These are phyloP conservation scores for Dentipellis sp. DNA, from an alignment of 768 basidiomycete genomes.

Conservation along the genomic window DNA sequence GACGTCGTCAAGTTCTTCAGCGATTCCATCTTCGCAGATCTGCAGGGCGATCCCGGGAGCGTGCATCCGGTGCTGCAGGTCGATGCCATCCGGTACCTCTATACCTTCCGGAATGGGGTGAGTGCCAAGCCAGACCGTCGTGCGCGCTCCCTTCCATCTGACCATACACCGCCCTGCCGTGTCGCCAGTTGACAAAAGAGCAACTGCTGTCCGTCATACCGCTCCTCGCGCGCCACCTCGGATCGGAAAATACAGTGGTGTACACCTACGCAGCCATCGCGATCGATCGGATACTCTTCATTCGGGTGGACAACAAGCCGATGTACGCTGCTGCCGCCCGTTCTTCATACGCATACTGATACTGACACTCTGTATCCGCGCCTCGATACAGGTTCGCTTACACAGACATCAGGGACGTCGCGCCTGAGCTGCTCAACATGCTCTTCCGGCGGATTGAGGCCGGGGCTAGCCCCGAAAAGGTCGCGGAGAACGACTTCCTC, in stretches of 20 bases:
- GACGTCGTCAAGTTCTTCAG: constrained; percentile 96
- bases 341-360: neutral
- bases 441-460: constrained; percentile 74
- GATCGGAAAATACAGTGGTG: constrained; percentile 80
- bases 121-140: constrained; percentile 6
- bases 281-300: constrained; percentile 91
- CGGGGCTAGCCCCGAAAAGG: constrained; percentile 77
- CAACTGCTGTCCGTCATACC: constrained; percentile 91
- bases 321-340: constrained; percentile 18
- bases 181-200: constrained; percentile 72
- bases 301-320: constrained; percentile 57
- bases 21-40: constrained; percentile 80
- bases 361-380: too few species aligned
- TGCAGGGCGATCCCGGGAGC: constrained; percentile 55
- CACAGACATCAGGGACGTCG: constrained; percentile 78
- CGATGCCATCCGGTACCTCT: constrained; percentile 90
- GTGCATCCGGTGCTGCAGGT: constrained; percentile 91
- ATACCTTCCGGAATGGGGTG: constrained; percentile 95
- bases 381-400: constrained; percentile 60
- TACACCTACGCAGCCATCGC: constrained; percentile 97
- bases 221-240: constrained; percentile 72
- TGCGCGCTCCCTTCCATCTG: neutral
- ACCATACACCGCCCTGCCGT: neutral
- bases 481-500: constrained; percentile 94
- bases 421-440: constrained; percentile 60